A percentile compares a stretch with the other conserved stretches of the same genome.
These are phyloP conservation scores for Lodderomyces oxycetoniae DNA, from an alignment of 1,139 yeast species.

Conservation along the genomic window DNA sequence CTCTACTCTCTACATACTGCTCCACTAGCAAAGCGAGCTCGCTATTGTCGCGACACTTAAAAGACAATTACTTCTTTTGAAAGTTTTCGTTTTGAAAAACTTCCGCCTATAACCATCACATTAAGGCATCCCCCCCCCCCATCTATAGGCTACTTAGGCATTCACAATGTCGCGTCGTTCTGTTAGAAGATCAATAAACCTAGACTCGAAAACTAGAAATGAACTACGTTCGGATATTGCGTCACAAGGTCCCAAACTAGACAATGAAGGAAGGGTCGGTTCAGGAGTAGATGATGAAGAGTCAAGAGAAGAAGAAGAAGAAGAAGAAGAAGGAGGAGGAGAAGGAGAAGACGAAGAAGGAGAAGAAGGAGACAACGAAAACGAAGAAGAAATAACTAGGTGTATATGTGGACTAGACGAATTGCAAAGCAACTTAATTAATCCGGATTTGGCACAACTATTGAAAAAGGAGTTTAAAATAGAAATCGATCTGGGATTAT, in stretches of 20 bases:
- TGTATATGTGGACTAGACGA: constrained; percentile 85
- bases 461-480: constrained; percentile 53
- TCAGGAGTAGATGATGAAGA: background rate
- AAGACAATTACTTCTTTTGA: too few species aligned
- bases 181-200: background rate
- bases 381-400: constrained; percentile 74
- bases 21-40: too few species aligned
- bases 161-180: constrained; percentile 6
- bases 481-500: constrained; percentile 70
- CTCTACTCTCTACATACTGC: too few species aligned
- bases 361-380: constrained; percentile 32
- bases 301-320: constrained; percentile 2
- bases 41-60: too few species aligned
- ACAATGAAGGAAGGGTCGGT: background rate
- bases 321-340: constrained; percentile 7
- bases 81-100: too few species aligned
- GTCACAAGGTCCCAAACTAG: too few species aligned
- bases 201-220: background rate
- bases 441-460: constrained; percentile 36
- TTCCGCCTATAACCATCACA: too few species aligned
- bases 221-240: constrained; percentile 1
- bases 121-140: too few species aligned
- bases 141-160: too few species aligned
- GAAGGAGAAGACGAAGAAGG: constrained; percentile 18
- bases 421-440: constrained; percentile 38